phyloP scores from a whole-genome alignment of 768 basidiomycete genomes.

The Porpolomopsis calyptriformis region DNA sequence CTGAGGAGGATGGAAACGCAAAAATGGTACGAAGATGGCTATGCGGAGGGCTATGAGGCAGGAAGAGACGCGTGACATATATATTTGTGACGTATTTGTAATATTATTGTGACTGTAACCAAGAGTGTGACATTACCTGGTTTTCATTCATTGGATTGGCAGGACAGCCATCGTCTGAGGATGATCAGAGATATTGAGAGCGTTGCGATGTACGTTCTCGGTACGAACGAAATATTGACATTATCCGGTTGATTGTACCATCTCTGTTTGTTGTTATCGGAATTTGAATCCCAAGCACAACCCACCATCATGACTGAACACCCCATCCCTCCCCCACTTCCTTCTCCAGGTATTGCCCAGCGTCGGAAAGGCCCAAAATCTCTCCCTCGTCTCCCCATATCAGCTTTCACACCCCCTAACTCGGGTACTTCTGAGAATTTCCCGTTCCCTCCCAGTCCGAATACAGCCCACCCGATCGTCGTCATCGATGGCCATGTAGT shows the following conservation, averaged over 20 bases:
- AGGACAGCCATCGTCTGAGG: too few relatives aligned
- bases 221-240: too few relatives aligned
- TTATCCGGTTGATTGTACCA: too few relatives aligned
- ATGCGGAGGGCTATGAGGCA: constrained; percentile 34
- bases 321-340: constrained; percentile 17
- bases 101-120: too few relatives aligned
- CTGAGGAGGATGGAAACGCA: constrained; percentile 29
- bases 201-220: too few relatives aligned
- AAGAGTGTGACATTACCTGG: too few relatives aligned
- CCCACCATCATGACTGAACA: constrained; percentile 7
- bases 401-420: constrained; percentile 66
- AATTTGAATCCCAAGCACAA: constrained; percentile 38
- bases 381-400: constrained; percentile 62
- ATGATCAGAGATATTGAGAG: too few relatives aligned
- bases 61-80: too few relatives aligned
- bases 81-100: too few relatives aligned
- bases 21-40: constrained; percentile 34
- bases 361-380: constrained; percentile 57
- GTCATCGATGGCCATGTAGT: constrained; percentile 65
- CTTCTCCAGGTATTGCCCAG: constrained; percentile 32
- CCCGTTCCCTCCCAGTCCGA: constrained; percentile 59
- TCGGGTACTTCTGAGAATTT: constrained; percentile 57
- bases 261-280: too few relatives aligned
- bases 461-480: constrained; percentile 46
- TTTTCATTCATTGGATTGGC: too few relatives aligned